Conservation (phyloP, 768 basidiomycete species). For the Kwoniella mangroviensis region DNA sequence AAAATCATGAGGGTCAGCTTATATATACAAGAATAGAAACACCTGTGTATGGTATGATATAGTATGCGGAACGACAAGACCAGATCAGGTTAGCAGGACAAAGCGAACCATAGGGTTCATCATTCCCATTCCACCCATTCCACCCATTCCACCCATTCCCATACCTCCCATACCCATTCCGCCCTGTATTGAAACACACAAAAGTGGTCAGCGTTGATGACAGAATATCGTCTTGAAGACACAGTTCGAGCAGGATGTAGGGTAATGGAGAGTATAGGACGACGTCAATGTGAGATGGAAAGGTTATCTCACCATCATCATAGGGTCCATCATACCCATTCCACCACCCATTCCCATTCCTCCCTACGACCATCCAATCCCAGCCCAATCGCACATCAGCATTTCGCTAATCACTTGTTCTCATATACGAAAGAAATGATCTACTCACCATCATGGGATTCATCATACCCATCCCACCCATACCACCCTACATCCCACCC, state of each 20-base stretch:
- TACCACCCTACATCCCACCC: constrained; percentile 61
- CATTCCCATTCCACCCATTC: constrained; percentile 39
- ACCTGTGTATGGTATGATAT: no score
- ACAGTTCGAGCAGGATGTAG: no score
- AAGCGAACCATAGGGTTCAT: constrained; percentile 39
- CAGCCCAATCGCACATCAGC: constrained; percentile 3
- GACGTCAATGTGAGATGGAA: background rate
- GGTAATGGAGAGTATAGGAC: background rate
- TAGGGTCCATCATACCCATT: constrained; percentile 44
- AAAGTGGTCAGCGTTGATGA: background rate
- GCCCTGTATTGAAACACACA: background rate
- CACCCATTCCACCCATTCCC: constrained; percentile 40
- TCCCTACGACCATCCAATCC: constrained; percentile 3
- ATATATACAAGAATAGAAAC: background rate
- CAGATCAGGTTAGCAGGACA: constrained; percentile 2
- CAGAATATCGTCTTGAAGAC: background rate
- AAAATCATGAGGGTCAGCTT: background rate
- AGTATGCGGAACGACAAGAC: no score
- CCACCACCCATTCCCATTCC: constrained; percentile 31
- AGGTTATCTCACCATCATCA: constrained; percentile 33
- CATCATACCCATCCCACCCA: constrained; percentile 64
- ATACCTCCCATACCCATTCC: constrained; percentile 59
- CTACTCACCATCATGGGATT: constrained; percentile 33
- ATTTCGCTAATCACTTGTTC: no score
- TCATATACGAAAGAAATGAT: background rate